Conservation (phyloP, 257 asterid genomes). For the Lycium barbarum region DNA sequence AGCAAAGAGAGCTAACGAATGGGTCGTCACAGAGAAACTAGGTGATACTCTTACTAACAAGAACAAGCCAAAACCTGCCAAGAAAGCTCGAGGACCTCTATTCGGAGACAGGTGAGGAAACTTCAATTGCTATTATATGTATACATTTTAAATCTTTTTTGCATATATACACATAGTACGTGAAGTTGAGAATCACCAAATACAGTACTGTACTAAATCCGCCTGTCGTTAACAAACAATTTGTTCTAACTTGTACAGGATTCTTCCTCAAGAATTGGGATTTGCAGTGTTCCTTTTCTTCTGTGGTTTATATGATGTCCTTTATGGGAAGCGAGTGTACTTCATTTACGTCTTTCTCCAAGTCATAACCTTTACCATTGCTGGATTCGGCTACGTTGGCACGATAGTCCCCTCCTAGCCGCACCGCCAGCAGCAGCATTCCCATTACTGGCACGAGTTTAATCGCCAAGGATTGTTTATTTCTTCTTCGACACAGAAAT, state of each 20-base stretch:
- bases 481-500: slow-evolving; percentile 20
- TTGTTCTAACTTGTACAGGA: slow-evolving; percentile 45
- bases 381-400: slow-evolving; percentile 91
- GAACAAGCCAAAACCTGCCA: slow-evolving; percentile 49
- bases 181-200: too few species aligned
- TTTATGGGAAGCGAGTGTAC: slow-evolving; percentile 78
- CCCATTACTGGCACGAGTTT: background rate
- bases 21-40: slow-evolving; percentile 97
- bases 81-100: slow-evolving; percentile 48
- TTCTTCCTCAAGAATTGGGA: slow-evolving; percentile 73
- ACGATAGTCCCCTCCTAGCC: slow-evolving; percentile 67
- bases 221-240: background rate
- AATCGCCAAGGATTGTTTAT: background rate
- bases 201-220: background rate
- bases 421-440: slow-evolving; percentile 22
- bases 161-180: background rate
- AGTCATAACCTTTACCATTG: slow-evolving; percentile 79
- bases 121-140: background rate
- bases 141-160: background rate
- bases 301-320: slow-evolving; percentile 86
- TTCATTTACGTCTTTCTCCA: slow-evolving; percentile 86
- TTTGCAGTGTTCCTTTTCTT: slow-evolving; percentile 80
- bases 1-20: slow-evolving; percentile 89
- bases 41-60: slow-evolving; percentile 85
- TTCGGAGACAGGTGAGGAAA: slow-evolving; percentile 70